Evolutionary conservation across 768 basidiomycete genomes (phyloP).

Genomic region (Hemileccinum impolitum): DNA sequence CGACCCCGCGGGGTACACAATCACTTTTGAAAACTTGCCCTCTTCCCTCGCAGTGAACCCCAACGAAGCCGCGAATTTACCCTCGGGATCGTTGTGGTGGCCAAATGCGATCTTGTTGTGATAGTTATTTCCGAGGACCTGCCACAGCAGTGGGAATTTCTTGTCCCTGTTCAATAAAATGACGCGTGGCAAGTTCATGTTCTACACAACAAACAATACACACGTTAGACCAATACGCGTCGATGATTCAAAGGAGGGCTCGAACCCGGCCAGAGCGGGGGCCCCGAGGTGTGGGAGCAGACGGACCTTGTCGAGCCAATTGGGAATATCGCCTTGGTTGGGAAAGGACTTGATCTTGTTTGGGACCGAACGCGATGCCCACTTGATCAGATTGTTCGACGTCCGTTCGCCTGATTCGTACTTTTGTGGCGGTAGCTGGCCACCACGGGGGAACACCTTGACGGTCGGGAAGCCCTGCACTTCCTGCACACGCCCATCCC

Average conservation of each 20-base stretch:
- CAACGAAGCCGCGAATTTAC: constrained; percentile 51
- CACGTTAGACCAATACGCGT: background rate
- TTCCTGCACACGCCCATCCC: constrained; percentile 37
- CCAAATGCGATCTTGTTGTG: constrained; percentile 59
- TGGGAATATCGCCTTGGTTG: constrained; percentile 51
- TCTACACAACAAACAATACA: constrained; percentile 21
- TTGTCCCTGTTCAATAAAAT: constrained; percentile 74
- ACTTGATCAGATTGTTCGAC: constrained; percentile 70
- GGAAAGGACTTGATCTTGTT: constrained; percentile 62
- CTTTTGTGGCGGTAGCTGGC: constrained; percentile 52
- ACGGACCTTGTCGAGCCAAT: constrained; percentile 68
- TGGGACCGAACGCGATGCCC: constrained; percentile 71
- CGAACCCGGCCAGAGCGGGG: background rate
- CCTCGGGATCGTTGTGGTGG: constrained; percentile 63
- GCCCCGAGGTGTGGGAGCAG: background rate
- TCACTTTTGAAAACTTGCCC: constrained; percentile 58
- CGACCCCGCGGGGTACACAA: constrained; percentile 66
- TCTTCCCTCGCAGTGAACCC: constrained; percentile 54
- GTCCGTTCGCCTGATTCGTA: constrained; percentile 72
- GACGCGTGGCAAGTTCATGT: constrained; percentile 47
- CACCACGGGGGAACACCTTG: constrained; percentile 86
- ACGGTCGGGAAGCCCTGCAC: constrained; percentile 93
- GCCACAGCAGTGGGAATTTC: constrained; percentile 76
- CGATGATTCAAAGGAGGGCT: too few species aligned
- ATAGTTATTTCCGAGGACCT: constrained; percentile 73